Percentiles rank a stretch among this genome's conserved stretches.
phyloP scores from a whole-genome alignment of 805 yeast genomes.

The Yarrowia sp. region DNA sequence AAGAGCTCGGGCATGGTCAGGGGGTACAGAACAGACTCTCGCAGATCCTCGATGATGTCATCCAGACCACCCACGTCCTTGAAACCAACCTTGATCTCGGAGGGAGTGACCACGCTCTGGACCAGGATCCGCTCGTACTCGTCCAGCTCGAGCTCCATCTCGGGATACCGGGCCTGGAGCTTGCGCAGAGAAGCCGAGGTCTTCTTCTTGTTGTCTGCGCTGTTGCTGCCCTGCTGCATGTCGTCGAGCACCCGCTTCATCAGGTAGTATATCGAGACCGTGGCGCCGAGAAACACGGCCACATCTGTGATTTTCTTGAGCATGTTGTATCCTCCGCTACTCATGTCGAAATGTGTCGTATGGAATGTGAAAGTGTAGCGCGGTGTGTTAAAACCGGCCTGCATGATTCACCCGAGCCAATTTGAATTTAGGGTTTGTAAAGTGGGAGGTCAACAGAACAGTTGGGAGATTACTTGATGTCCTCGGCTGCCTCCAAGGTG shows the following conservation, averaged over 20 bases:
- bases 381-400: neutral
- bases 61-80: constrained; percentile 89
- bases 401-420: neutral
- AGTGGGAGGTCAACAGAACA: neutral
- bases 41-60: constrained; percentile 72
- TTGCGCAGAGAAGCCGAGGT: constrained; percentile 57
- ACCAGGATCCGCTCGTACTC: constrained; percentile 77
- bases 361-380: constrained; percentile 15
- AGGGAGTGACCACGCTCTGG: constrained; percentile 77
- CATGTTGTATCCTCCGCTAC: constrained; percentile 20
- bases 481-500: no score
- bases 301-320: constrained; percentile 42
- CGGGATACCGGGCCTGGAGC: constrained; percentile 60
- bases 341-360: neutral
- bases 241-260: constrained; percentile 32
- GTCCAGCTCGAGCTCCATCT: constrained; percentile 51
- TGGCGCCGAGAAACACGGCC: constrained; percentile 57
- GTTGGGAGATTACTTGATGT: no score
- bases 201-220: constrained; percentile 60
- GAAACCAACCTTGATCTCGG: constrained; percentile 74
- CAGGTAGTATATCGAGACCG: constrained; percentile 66
- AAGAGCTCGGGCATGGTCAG: constrained; percentile 46
- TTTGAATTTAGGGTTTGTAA: neutral
- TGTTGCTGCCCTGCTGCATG: constrained; percentile 44
- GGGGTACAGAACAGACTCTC: constrained; percentile 87